phyloP scores from a whole-genome alignment of 495 filamentous ascomycete genomes.

The Chaetomium cochliodes region DNA sequence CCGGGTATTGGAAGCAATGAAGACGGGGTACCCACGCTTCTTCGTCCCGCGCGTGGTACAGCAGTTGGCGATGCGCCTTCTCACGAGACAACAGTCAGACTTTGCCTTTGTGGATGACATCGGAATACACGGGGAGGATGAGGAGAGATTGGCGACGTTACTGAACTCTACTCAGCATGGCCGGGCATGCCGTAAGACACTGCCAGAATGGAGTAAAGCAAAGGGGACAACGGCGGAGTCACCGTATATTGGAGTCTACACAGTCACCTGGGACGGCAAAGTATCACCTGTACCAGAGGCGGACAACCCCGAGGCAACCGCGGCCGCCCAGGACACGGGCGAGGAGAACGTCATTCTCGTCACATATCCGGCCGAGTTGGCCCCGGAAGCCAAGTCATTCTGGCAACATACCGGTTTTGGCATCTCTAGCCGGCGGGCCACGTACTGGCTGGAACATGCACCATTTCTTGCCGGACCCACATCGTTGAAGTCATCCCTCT shows the following conservation, averaged over 20 bases:
- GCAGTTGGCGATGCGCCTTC: conserved; percentile 11
- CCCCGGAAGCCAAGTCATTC: conserved; percentile 22
- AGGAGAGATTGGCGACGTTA: background rate
- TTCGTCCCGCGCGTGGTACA: conserved; percentile 25
- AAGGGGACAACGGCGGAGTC: background rate
- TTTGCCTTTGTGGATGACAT: background rate
- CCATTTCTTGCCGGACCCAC: background rate
- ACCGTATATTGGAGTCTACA: conserved; percentile 1
- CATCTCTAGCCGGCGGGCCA: conserved; percentile 33
- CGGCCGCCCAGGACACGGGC: background rate
- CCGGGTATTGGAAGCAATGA: conserved; percentile 28
- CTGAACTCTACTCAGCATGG: background rate
- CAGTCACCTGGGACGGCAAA: conserved; percentile 19
- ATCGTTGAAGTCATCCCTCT: background rate
- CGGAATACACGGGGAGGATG: background rate
- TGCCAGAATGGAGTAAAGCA: background rate
- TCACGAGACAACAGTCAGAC: background rate
- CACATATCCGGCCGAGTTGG: conserved; percentile 18
- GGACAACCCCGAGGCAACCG: background rate
- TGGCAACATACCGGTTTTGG: conserved; percentile 37
- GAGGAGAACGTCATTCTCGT: conserved; percentile 25
- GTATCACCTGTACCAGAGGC: background rate
- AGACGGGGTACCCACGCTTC: conserved; percentile 35
- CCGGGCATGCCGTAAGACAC: background rate
- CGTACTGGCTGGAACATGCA: conserved; percentile 23